These are phyloP conservation scores for Vitis hybrid DNA, from an alignment of 177 flowering plant genomes.

Conservation along the genomic window DNA sequence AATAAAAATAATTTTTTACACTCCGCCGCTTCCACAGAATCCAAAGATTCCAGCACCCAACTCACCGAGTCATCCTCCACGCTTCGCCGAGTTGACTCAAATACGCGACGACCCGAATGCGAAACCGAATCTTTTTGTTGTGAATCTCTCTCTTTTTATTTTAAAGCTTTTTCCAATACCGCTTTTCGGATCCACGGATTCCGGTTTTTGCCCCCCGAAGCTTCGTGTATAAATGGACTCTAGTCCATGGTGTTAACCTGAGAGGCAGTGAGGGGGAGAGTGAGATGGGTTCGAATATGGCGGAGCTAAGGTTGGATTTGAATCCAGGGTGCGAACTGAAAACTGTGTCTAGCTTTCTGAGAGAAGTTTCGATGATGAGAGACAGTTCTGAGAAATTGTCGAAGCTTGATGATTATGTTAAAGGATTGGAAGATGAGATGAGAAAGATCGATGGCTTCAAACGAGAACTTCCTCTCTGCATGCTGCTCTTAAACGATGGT, in stretches of 20 bases:
- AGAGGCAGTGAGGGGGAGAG: not conserved
- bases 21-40: slow-evolving; percentile 23
- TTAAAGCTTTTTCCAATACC: no score
- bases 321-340: slow-evolving; percentile 21
- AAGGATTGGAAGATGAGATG: slow-evolving; percentile 58
- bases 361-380: slow-evolving; percentile 17
- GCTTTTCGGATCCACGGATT: no score
- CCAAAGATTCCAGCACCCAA: slow-evolving; percentile 6
- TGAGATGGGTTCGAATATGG: slow-evolving; percentile 1
- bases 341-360: slow-evolving; percentile 23
- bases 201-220: no score
- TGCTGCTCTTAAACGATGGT: slow-evolving; percentile 72
- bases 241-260: not conserved
- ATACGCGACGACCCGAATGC: slow-evolving; percentile 37
- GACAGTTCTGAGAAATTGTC: slow-evolving; percentile 22
- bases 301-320: slow-evolving; percentile 34
- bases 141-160: slow-evolving; percentile 1
- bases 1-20: not conserved
- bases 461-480: slow-evolving; percentile 77
- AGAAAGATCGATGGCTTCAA: slow-evolving; percentile 67
- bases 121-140: slow-evolving; percentile 18
- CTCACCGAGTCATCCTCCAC: slow-evolving; percentile 8
- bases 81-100: slow-evolving; percentile 1
- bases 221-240: not conserved
- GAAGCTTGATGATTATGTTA: slow-evolving; percentile 36